A percentile compares a stretch with the other conserved stretches of the same genome.
Conservation (phyloP, 2,329 filamentous ascomycete species). For the Fusarium acutatum region DNA sequence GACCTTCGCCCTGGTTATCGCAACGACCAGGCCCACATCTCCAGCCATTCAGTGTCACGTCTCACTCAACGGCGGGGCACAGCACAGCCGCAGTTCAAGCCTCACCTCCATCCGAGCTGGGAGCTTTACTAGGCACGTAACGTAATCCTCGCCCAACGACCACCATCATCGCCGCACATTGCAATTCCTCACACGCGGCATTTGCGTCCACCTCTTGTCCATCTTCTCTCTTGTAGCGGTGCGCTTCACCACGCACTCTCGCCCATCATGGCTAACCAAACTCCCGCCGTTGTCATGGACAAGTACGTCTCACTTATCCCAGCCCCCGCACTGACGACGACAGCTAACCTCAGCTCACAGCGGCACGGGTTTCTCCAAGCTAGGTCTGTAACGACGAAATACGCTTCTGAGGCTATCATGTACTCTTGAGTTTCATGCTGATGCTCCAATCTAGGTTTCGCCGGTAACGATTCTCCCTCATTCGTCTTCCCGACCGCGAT, state of each 20-base stretch:
- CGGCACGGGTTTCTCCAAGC: conserved; percentile 99
- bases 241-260: conserved; percentile 34
- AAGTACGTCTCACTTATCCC: conserved; percentile 76
- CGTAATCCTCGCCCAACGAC: conserved; percentile 41
- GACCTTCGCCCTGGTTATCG: conserved; percentile 9
- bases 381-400: conserved; percentile 70
- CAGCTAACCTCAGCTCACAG: conserved; percentile 60
- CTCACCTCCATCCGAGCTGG: conserved; percentile 34
- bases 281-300: conserved; percentile 99
- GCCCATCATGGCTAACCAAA: conserved; percentile 88
- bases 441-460: conserved; percentile 74
- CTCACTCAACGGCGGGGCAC: conserved; percentile 32
- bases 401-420: conserved; percentile 12
- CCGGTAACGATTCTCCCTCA: conserved; percentile 98
- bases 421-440: conserved; percentile 32
- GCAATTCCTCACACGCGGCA: conserved; percentile 29
- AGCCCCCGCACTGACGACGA: conserved; percentile 39
- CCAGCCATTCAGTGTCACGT: conserved; percentile 6
- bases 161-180: conserved; percentile 34
- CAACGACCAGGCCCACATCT: conserved; percentile 5
- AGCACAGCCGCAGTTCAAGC: conserved; percentile 40
- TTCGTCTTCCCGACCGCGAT: conserved; percentile 99
- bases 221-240: conserved; percentile 22
- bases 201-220: conserved; percentile 6
- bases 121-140: conserved; percentile 43